Base-by-base conservation (phyloP, 2,329 filamentous ascomycete genomes). In the Aspergillus floridensis region DNA sequence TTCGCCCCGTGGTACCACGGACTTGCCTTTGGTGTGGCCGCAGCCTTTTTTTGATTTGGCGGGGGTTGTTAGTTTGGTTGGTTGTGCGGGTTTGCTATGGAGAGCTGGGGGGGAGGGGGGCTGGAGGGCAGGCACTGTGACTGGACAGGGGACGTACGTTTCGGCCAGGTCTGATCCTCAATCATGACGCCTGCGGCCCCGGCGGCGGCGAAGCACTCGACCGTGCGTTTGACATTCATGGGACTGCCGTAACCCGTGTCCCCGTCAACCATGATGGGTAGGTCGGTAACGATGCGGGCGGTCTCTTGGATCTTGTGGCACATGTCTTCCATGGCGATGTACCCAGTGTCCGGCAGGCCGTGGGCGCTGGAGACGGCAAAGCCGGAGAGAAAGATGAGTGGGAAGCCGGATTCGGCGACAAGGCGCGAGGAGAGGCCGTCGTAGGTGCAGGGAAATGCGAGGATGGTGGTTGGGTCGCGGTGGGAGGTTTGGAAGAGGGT, bases 111-210 rank as follows among this genome's bases (percentile, higher is more conserved):
- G 10, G 21, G 2, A 35, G 16, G 5, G 38, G 22, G 41, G 32
- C 21, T 21, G 21, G 21, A 21, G 21, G 21, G 21, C 21, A 21
- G 21, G 21, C 21, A 21, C 21, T 21, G 21, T 21, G 21, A 21
- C 21, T 35, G 32, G 12, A 11, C 4, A 35, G 32, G 32, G 32
- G 11, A 35, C 74, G 63, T 57, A 81, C 79, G 67, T 58, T 82
- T 81, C 6, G 80, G 79, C 79, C 79, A 82, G 0, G 76, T 79
- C 61, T 81, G 79, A 56, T 81, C 79, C 58, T 81, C 79, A 57
- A 82, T 79, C 77, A 76, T 76, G 12, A 75, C 59, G 0, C 74
- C 73, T 4, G 73, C 73, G 1, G 73, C 72, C 0, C 72, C 78
- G 1, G 79, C 79, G 4, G 68, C 62, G 0, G 79, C 79, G 63